A percentile compares a stretch with the other conserved stretches of the same genome.
Evolutionary conservation across 495 filamentous ascomycete genomes (phyloP).

Genomic region (Elasticomyces elasticus): DNA sequence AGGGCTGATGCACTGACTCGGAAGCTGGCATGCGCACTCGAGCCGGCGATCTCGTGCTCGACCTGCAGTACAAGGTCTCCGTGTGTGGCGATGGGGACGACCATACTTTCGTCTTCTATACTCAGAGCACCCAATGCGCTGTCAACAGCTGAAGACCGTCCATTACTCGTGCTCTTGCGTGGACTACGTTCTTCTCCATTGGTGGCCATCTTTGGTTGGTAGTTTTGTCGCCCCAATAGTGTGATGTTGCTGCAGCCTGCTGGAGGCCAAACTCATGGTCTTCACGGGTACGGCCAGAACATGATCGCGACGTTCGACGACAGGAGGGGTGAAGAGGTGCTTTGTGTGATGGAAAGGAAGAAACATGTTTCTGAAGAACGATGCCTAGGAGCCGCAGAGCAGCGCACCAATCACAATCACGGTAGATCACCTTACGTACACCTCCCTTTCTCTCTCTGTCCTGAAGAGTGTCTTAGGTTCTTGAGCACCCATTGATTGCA

Average conservation of each 20-base stretch:
- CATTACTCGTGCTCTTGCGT: not conserved
- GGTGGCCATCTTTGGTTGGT: not conserved
- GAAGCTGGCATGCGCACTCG: slow-evolving; percentile 16
- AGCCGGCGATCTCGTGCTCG: not conserved
- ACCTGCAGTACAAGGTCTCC: slow-evolving; percentile 43
- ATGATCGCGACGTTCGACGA: slow-evolving; percentile 2
- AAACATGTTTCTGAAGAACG: not conserved
- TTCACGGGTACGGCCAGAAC: slow-evolving; percentile 24
- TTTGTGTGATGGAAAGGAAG: not conserved
- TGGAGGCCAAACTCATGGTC: not conserved
- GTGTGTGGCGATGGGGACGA: slow-evolving; percentile 33
- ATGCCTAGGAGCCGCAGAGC: not conserved
- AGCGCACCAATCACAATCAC: too few relatives aligned
- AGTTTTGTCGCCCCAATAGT: not conserved
- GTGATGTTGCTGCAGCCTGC: not conserved
- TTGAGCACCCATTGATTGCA: too few relatives aligned
- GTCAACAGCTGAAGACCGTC: not conserved
- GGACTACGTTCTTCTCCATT: not conserved
- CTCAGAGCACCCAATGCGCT: not conserved
- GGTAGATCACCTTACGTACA: too few relatives aligned
- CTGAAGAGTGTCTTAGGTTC: too few relatives aligned
- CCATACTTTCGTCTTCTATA: not conserved
- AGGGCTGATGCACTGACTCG: slow-evolving; percentile 32
- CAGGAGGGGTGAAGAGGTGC: not conserved
- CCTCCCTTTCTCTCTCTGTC: too few relatives aligned